Evolutionary conservation across 1,284 basidiomycete species (phyloP).

Genomic region (Trichosporon sp.): DNA sequence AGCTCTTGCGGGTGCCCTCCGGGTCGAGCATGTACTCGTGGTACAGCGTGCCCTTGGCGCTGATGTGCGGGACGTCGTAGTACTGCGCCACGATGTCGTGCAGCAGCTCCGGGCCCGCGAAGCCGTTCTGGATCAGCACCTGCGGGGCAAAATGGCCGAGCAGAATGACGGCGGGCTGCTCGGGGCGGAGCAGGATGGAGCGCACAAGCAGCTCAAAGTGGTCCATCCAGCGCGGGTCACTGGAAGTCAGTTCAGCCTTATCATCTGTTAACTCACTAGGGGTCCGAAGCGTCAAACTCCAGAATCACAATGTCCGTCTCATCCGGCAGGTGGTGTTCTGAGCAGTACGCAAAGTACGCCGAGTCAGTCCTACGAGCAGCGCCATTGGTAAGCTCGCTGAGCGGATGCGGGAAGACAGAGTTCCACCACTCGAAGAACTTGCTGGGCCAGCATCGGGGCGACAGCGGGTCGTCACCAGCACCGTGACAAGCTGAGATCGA

Average conservation of each 20-base stretch:
- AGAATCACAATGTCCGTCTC: constrained; percentile 84
- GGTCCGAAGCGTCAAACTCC: constrained; percentile 84
- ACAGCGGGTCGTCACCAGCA: constrained; percentile 82
- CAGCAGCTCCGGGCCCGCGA: constrained; percentile 77
- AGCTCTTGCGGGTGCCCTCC: constrained; percentile 57
- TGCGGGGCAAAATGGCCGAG: constrained; percentile 89
- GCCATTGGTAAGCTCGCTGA: constrained; percentile 91
- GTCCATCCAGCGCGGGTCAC: constrained; percentile 64
- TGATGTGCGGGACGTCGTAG: constrained; percentile 85
- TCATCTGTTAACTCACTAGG: constrained; percentile 57
- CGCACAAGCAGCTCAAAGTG: constrained; percentile 86
- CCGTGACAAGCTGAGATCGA: constrained; percentile 91
- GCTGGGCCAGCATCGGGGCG: constrained; percentile 79
- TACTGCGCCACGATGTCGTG: constrained; percentile 85
- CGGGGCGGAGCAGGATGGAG: constrained; percentile 76
- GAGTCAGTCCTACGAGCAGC: constrained; percentile 83
- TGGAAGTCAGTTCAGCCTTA: constrained; percentile 33
- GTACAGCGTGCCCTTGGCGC: constrained; percentile 71
- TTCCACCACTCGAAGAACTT: constrained; percentile 95
- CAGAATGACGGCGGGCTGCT: constrained; percentile 81
- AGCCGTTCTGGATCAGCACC: constrained; percentile 67
- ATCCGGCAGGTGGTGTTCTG: constrained; percentile 82
- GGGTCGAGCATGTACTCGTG: constrained; percentile 72
- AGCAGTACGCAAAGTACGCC: constrained; percentile 88
- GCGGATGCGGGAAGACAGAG: constrained; percentile 85